Conservation (phyloP, 495 filamentous ascomycete species). For the Letharia lupina region DNA sequence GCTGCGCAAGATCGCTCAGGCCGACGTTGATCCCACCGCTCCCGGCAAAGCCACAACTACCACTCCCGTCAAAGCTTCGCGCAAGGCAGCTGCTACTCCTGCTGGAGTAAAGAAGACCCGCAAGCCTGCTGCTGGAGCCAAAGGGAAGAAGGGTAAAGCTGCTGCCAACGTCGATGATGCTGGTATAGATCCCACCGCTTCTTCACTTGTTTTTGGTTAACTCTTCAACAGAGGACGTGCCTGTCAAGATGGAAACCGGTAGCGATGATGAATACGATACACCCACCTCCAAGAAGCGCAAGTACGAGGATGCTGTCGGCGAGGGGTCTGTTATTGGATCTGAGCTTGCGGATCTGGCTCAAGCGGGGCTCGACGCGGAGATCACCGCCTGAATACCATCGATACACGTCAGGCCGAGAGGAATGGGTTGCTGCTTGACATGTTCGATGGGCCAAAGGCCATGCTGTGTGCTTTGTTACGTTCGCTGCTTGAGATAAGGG, state of each 20-base stretch:
- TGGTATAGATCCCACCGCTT: neutral
- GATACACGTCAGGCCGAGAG: neutral
- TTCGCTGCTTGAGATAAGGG: neutral
- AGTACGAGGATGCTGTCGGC: neutral
- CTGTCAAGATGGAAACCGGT: neutral
- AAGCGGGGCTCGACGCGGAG: neutral
- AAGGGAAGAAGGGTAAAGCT: conserved; percentile 3
- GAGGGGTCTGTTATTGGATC: neutral
- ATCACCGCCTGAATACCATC: neutral
- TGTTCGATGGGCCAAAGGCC: neutral
- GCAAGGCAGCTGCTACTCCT: neutral
- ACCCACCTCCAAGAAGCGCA: conserved; percentile 10
- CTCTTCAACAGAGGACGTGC: neutral
- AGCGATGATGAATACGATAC: neutral
- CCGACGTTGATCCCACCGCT: neutral
- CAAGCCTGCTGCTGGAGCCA: neutral
- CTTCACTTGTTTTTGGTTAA: neutral
- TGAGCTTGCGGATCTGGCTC: neutral
- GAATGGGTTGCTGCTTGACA: neutral
- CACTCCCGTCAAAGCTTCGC: neutral
- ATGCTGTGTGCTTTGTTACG: neutral
- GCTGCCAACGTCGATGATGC: neutral
- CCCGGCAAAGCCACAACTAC: neutral
- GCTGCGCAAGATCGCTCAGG: conserved; percentile 17
- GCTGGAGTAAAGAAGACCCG: conserved; percentile 7